These are phyloP conservation scores for Rhizopus stolonifer DNA, from an alignment of 371 early-diverging fungal genomes.

Conservation along the genomic window DNA sequence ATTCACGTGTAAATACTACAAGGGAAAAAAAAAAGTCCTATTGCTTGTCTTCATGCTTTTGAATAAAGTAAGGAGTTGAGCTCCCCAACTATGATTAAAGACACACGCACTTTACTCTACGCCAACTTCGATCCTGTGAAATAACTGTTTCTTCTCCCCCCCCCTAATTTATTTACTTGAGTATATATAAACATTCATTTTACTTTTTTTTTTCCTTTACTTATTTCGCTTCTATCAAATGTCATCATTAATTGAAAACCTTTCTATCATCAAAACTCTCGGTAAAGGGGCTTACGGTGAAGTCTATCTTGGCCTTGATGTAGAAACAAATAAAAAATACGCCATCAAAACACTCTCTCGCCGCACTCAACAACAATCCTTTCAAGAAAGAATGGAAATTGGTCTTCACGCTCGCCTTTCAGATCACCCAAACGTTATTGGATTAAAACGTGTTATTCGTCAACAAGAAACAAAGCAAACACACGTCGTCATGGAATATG, in stretches of 20 bases:
- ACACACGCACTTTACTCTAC: too few relatives aligned
- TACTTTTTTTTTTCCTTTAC: too few relatives aligned
- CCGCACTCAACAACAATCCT: slow-evolving; percentile 7
- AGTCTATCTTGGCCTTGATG: slow-evolving; percentile 52
- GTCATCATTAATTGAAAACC: slow-evolving; percentile 29
- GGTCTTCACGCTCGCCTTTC: slow-evolving; percentile 64
- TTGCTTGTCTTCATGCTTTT: too few relatives aligned
- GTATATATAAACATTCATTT: too few relatives aligned
- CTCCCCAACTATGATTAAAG: too few relatives aligned
- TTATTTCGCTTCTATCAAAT: too few relatives aligned
- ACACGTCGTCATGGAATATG: slow-evolving; percentile 72
- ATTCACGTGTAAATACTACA: too few relatives aligned
- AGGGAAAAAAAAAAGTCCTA: too few relatives aligned
- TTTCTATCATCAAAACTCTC: slow-evolving; percentile 46
- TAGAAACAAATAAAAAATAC: slow-evolving; percentile 20
- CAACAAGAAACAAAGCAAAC: slow-evolving; percentile 42
- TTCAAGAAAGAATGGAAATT: slow-evolving; percentile 55
- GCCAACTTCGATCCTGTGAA: too few relatives aligned
- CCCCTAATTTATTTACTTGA: too few relatives aligned
- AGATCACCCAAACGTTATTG: slow-evolving; percentile 69
- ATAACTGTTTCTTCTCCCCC: too few relatives aligned
- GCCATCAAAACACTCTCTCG: slow-evolving; percentile 73
- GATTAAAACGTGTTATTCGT: slow-evolving; percentile 64
- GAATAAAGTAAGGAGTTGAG: too few relatives aligned
- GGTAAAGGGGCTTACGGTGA: slow-evolving; percentile 75